A percentile compares a stretch with the other conserved stretches of the same genome.
Conservation (phyloP, 2,329 filamentous ascomycete genomes). For the Emmonsia crescens region DNA sequence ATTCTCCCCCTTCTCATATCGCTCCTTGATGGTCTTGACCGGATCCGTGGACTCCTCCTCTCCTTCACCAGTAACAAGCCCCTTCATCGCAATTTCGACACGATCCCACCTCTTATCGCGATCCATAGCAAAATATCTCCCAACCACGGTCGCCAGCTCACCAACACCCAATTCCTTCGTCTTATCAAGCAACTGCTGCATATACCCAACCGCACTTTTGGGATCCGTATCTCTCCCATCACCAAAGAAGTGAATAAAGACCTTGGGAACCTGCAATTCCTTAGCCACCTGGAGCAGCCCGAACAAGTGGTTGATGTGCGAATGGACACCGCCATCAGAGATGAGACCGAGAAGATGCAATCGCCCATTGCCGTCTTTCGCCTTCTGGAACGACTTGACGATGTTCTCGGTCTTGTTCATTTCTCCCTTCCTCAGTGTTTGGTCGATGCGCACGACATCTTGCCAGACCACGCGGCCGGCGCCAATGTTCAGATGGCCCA, state of each 20-base stretch:
- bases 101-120: slow-evolving; percentile 99
- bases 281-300: slow-evolving; percentile 83
- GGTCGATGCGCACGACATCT: slow-evolving; percentile 92
- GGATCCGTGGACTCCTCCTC: slow-evolving; percentile 68
- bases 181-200: slow-evolving; percentile 73
- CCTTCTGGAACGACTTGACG: slow-evolving; percentile 63
- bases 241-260: slow-evolving; percentile 98
- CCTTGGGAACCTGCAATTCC: slow-evolving; percentile 72
- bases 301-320: slow-evolving; percentile 89
- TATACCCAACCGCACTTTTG: slow-evolving; percentile 79
- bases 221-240: slow-evolving; percentile 97
- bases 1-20: slow-evolving; percentile 78
- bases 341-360: slow-evolving; percentile 87
- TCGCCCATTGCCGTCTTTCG: slow-evolving; percentile 79
- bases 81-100: slow-evolving; percentile 80
- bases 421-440: slow-evolving; percentile 76
- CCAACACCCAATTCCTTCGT: slow-evolving; percentile 76
- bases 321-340: slow-evolving; percentile 92
- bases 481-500: slow-evolving; percentile 97
- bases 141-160: slow-evolving; percentile 84
- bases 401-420: slow-evolving; percentile 67
- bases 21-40: slow-evolving; percentile 72
- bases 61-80: slow-evolving; percentile 73
- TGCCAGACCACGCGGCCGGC: slow-evolving; percentile 98
- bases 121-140: slow-evolving; percentile 98